Conservation (phyloP, 768 basidiomycete genomes). For the Paxillus involutus region DNA sequence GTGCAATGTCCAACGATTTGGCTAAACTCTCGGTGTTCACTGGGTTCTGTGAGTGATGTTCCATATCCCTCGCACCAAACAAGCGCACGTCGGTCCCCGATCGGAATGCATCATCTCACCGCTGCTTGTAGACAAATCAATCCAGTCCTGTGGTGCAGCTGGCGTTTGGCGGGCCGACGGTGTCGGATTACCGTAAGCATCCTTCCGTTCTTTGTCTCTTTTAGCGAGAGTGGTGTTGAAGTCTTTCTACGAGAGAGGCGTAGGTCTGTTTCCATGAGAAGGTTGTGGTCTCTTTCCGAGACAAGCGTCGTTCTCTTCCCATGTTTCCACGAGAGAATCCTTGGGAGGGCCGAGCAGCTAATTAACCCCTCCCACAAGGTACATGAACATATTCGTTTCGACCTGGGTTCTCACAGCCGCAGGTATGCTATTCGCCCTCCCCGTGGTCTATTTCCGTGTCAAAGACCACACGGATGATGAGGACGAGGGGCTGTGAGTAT, state of each 20-base stretch:
- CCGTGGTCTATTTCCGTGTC: conserved; percentile 74
- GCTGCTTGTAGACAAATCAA: conserved; percentile 54
- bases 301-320: too few relatives aligned
- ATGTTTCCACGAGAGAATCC: too few relatives aligned
- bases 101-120: background rate
- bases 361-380: conserved; percentile 31
- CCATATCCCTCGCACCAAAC: background rate
- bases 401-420: conserved; percentile 69
- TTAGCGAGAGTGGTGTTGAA: too few relatives aligned
- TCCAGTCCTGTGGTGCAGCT: conserved; percentile 75
- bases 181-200: conserved; percentile 58
- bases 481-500: conserved; percentile 52
- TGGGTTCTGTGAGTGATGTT: conserved; percentile 67
- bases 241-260: too few relatives aligned
- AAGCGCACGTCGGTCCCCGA: background rate
- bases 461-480: conserved; percentile 52
- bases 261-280: too few relatives aligned
- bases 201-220: background rate
- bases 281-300: too few relatives aligned
- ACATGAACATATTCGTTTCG: conserved; percentile 72
- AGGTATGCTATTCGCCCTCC: conserved; percentile 65
- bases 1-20: conserved; percentile 83
- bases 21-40: conserved; percentile 77
- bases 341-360: too few relatives aligned
- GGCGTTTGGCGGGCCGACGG: conserved; percentile 74